Conservation (phyloP, 345 rosid species). For the Eucalyptus globulus region DNA sequence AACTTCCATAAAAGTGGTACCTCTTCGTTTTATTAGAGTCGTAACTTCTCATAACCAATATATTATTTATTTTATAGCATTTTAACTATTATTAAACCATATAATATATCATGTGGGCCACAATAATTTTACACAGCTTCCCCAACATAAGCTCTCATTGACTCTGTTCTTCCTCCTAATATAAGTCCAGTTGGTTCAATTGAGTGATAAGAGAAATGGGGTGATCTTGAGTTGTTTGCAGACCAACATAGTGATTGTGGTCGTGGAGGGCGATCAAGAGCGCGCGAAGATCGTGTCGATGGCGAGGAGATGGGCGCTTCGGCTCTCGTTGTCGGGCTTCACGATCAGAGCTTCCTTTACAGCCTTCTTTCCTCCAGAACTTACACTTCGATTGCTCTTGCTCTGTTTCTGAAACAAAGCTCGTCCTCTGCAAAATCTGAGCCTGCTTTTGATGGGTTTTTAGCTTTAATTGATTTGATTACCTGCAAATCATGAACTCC, state of each 20-base stretch:
- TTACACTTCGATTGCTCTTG: not conserved
- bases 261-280: conserved; percentile 69
- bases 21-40: too few relatives aligned
- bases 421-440: not conserved
- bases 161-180: not conserved
- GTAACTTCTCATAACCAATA: too few relatives aligned
- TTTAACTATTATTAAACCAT: too few relatives aligned
- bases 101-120: too few relatives aligned
- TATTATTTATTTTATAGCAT: too few relatives aligned
- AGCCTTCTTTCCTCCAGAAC: not conserved
- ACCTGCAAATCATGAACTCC: not conserved
- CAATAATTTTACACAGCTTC: not conserved
- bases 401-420: not conserved
- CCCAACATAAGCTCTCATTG: conserved; percentile 7
- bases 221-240: not conserved
- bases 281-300: conserved; percentile 45
- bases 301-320: conserved; percentile 75
- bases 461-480: not conserved
- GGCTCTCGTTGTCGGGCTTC: conserved; percentile 76
- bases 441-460: not conserved
- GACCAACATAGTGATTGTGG: conserved; percentile 66
- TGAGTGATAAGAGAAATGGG: not conserved
- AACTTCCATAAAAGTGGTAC: too few relatives aligned
- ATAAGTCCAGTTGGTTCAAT: not conserved
- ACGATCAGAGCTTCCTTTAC: conserved; percentile 79